A percentile compares a stretch with the other conserved stretches of the same genome.
These are phyloP conservation scores for Daldinia sp. DNA, from an alignment of 2,329 filamentous ascomycete genomes.

Conservation along the genomic window DNA sequence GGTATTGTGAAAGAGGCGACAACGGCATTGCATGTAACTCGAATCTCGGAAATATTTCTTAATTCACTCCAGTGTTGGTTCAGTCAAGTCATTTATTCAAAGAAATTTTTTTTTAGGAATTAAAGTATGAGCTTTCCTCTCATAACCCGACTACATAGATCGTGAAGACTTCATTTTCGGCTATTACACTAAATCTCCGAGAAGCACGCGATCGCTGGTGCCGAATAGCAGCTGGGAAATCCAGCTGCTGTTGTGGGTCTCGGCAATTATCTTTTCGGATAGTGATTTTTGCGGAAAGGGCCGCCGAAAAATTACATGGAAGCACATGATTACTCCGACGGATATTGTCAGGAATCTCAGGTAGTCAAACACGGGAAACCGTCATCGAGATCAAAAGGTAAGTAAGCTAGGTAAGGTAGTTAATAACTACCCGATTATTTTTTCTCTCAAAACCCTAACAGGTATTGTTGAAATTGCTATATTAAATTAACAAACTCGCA, in stretches of 20 bases:
- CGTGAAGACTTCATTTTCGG: background rate
- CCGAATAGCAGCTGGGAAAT: constrained; percentile 24
- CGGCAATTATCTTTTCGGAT: constrained; percentile 19
- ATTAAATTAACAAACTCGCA: background rate
- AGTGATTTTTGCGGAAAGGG: constrained; percentile 14
- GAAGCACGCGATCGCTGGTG: constrained; percentile 31
- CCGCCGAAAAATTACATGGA: constrained; percentile 1
- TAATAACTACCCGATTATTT: too few species aligned
- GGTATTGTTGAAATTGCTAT: too few species aligned
- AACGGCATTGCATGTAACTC: background rate
- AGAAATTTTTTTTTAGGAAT: too few species aligned
- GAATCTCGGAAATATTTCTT: background rate
- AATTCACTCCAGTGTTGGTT: background rate
- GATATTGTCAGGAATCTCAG: too few species aligned
- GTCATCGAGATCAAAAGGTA: background rate
- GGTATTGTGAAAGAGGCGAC: background rate
- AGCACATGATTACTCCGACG: background rate
- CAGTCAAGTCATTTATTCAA: too few species aligned
- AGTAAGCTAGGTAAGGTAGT: background rate
- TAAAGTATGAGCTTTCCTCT: background rate
- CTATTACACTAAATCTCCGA: constrained; percentile 9
- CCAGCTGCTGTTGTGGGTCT: constrained; percentile 20
- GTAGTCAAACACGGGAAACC: background rate
- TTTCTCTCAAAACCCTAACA: too few species aligned
- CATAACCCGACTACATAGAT: background rate